A percentile compares a stretch with the other conserved stretches of the same genome.
Evolutionary conservation across 2,329 filamentous ascomycete genomes (phyloP).

Genomic region (Chaetothyriales sp.): DNA sequence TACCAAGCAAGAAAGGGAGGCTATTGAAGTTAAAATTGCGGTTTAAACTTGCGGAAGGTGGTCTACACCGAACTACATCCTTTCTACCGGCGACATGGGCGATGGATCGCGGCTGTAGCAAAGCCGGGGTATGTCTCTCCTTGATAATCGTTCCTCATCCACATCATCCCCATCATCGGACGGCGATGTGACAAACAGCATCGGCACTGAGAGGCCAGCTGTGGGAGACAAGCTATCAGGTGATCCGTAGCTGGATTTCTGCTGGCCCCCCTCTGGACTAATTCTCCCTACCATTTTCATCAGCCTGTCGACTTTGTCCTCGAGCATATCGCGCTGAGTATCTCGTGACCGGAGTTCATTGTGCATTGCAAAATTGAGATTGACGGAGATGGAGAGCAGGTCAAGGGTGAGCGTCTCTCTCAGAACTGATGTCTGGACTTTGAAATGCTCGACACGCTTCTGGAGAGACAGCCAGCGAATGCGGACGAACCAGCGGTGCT

Average conservation of each 20-base stretch:
- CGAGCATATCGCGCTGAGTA: background rate
- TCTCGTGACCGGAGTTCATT: background rate
- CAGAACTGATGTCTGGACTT: background rate
- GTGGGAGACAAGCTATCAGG: background rate
- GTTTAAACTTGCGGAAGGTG: background rate
- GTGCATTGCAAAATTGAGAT: background rate
- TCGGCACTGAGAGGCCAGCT: background rate
- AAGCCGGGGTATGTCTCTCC: background rate
- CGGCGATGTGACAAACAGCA: background rate
- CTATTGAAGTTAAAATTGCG: no score
- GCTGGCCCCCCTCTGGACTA: background rate
- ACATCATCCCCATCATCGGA: background rate
- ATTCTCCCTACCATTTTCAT: background rate
- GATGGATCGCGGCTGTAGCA: background rate
- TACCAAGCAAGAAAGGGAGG: no score
- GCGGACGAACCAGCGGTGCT: conserved; percentile 1
- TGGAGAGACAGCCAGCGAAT: background rate
- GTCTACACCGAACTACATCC: background rate
- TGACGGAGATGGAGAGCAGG: background rate
- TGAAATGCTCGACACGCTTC: background rate
- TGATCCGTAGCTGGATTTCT: background rate
- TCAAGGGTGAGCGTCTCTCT: background rate
- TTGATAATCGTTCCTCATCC: background rate
- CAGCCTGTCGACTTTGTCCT: background rate
- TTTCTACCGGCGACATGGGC: background rate